These are phyloP conservation scores for Populus pruinosa DNA, from an alignment of 345 rosid species.

Conservation along the genomic window DNA sequence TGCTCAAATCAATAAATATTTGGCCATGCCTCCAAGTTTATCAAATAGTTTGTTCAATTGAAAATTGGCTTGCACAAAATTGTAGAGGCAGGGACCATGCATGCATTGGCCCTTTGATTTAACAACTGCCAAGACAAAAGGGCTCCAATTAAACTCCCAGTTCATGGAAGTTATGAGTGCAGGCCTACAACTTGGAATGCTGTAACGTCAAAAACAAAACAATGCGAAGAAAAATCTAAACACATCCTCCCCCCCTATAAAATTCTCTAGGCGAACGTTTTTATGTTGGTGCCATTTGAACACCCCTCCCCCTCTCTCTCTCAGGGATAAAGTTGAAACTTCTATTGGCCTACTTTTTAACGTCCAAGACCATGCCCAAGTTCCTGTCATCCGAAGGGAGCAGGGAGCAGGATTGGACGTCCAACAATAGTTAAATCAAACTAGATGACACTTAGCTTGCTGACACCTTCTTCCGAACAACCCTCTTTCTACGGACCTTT, in stretches of 20 bases:
- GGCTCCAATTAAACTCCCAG: not conserved
- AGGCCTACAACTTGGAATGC: not conserved
- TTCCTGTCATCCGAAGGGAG: not conserved
- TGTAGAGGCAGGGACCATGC: not conserved
- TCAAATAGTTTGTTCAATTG: no score
- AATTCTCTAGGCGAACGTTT: not conserved
- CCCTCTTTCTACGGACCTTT: constrained; percentile 70
- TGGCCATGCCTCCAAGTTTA: no score
- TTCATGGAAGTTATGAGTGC: not conserved
- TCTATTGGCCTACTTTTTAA: not conserved
- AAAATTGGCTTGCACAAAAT: no score
- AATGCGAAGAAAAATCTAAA: not conserved
- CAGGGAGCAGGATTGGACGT: not conserved
- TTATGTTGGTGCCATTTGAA: no score
- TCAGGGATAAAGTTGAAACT: not conserved
- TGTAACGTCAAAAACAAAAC: not conserved
- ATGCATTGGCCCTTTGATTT: not conserved
- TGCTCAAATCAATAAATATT: no score
- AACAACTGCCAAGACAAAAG: not conserved
- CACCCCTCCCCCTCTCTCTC: not conserved
- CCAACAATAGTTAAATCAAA: not conserved
- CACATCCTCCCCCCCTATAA: constrained; percentile 3
- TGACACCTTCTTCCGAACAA: constrained; percentile 71
- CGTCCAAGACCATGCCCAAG: not conserved
- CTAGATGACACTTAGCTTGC: constrained; percentile 37